Evolutionary conservation across 192 early-diverging fungal genomes (phyloP), one percentile per base, ranked within the genome.

Genomic region (Linnemannia hyalina): DNA sequence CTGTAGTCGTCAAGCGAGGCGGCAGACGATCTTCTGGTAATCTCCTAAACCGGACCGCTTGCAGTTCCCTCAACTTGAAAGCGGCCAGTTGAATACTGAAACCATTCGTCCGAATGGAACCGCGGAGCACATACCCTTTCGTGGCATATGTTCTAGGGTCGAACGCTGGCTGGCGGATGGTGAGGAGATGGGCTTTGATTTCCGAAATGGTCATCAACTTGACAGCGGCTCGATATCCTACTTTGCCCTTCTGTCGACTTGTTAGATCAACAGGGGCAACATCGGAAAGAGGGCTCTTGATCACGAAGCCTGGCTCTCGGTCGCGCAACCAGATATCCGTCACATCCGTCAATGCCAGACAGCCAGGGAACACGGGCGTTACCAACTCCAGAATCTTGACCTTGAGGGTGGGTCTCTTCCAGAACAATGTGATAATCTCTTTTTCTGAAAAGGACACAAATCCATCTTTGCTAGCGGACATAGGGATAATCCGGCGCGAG

Each of bases 61-160:
- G 16, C 20, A 70, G 10, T 26, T 78, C 76, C 26, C 55, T 70
- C 29, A 78, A 42, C 32, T 78, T 78, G 68, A 70, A 78, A 7
- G 68, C 68, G 0, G 49, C 2, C 3, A 78, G 35, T 36, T 78
- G 68, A 3, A 70, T 29, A 22, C 29, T 36, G 49, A 70, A 32
- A 0, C 76, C 68, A 41, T 78, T 47, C 0, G 76, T 78, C 8
- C 15, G 35, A 20, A 78, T 47, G 9, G 76, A 78, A 18, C 76
- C 76, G n/a, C 44, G n/a, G 26, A 29, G 35, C 4, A 74, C 1
- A 29, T 74, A 74, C 3, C 75, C 75, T 13, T 35, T 68, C 32
- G 9, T 35, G 13, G 5, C 35, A 42, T 57, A 57, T 6, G 63
- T 46, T 3, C 8, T 18, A 10, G 75, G 57, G 7, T n/a, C n/a